These are phyloP conservation scores for Theobroma cacao DNA, from an alignment of 345 rosid species.

Conservation along the genomic window DNA sequence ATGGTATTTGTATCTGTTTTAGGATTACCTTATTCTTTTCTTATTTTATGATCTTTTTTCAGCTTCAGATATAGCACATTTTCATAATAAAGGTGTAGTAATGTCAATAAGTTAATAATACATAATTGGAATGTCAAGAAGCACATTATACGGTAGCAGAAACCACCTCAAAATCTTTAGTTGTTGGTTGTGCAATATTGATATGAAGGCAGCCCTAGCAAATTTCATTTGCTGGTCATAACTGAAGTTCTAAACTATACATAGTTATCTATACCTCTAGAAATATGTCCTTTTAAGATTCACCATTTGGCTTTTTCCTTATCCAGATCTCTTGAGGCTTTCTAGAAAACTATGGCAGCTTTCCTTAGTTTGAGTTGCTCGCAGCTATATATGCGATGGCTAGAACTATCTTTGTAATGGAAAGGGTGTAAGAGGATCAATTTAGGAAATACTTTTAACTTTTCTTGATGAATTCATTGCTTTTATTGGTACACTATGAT, in stretches of 20 bases:
- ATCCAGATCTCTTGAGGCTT: background rate
- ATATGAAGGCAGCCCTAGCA: background rate
- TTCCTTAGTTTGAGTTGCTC: background rate
- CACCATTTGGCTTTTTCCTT: background rate
- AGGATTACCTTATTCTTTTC: background rate
- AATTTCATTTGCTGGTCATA: background rate
- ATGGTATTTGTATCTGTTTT: background rate
- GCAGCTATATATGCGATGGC: conserved; percentile 2
- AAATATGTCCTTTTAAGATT: background rate
- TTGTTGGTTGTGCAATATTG: background rate
- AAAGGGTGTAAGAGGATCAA: background rate
- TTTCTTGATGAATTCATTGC: background rate
- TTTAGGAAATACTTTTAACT: background rate
- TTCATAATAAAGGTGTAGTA: background rate
- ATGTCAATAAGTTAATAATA: too few relatives aligned
- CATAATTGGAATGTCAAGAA: background rate
- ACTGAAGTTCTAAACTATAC: background rate
- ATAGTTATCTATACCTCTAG: background rate
- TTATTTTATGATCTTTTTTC: background rate
- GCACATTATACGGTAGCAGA: background rate
- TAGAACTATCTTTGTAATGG: background rate
- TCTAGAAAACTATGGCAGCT: background rate
- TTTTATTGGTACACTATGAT: background rate
- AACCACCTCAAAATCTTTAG: background rate
- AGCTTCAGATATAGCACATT: background rate